Evolutionary conservation across 148 eudicot genomes (phyloP), one percentile per base, ranked within the genome.

Genomic region (Nyssa sinensis): DNA sequence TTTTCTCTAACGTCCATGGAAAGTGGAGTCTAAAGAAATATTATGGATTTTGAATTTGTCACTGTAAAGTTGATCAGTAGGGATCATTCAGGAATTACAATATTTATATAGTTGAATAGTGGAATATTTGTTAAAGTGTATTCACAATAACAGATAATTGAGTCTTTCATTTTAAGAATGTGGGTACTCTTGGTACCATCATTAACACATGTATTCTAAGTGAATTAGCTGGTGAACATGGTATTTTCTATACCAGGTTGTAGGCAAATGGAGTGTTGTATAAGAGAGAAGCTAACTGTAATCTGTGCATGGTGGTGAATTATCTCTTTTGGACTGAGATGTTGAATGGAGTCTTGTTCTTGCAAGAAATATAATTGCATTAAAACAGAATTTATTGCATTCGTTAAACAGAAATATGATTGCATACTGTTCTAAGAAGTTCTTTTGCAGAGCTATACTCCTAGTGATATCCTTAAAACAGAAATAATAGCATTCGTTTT

Each of bases 31-130:
- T 33, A 57, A 30, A 70, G 44, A n/a, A n/a, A n/a, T n/a, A n/a
- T n/a, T n/a, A n/a, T n/a, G n/a, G n/a, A 6, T 60, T 55, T 37
- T 57, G 3, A 12, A 14, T 55, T 5, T 57, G 28, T 44, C 65
- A 39, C 58, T 60, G 75, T 72, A 39, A 41, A 72, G 75, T 62
- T 37, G 37, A 37, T 62, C 37, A 13, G 51, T 39, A 61, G 75
- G n/a, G 67, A 5, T 72, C n/a, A 47, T 19, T 32, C 6, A 37
- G 75, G 30, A 27, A 17, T 34, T 71, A 62, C n/a, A n/a, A n/a
- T 60, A 60, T 16, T 35, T 59, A 39, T 62, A 13, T 72, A 72
- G 59, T n/a, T 39, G 59, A 31, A 41, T 62, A 72, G 57, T 39
- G 53, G 35, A 35, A 71, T 71, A 59, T 37, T 72, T 37, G 17